Base-by-base conservation (phyloP, 2,329 filamentous ascomycete species). In the Microthyrium microscopicum region DNA sequence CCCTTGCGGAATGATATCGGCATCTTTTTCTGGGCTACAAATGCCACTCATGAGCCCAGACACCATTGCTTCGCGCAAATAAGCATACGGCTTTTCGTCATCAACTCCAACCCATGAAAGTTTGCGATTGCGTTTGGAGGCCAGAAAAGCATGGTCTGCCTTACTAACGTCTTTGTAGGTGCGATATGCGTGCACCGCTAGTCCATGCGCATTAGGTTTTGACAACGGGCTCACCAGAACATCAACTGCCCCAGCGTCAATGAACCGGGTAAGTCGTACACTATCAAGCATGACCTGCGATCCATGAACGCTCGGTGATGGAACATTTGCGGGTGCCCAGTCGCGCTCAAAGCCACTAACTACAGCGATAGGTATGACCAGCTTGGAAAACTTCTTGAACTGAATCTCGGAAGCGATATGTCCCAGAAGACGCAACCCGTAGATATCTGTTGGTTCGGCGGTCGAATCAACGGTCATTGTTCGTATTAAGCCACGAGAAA, bases 61-160 rank as follows among this genome's bases (percentile, higher is more conserved):
- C 4, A 94, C 85, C 83, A 94, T 93, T 31, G 80, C 81, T 57
- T 94, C 85, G 39, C 85, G 69, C 35, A 94, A 59, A 55, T 93
- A 93, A 12, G 82, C 76, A 57, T 84, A 93, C 1, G 84, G 83
- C 50, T 85, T 78, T 44, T 82, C 71, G 43, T 87, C 80, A 47
- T 81, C 72, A 8, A 91, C 68, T 18, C 85, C 84, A 26, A 93
- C 83, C 85, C 85, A 93, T 0, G 85, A 93, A 34, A 83, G 71
- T 54, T 91, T 91, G 35, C 84, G 70, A 28, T 76, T 73, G 43
- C 77, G 73, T 47, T 77, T 77, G 38, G 77, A 63, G 39, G 79
- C 77, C 36, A 84, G 51, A 40, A 84, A 67, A 13, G 73, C 70
- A 38, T 77, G 68, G 48, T 83, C 75, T 46, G 85, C 78, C 46